These are phyloP conservation scores for Arthonia radiata DNA, from an alignment of 495 filamentous ascomycete genomes.

Conservation along the genomic window DNA sequence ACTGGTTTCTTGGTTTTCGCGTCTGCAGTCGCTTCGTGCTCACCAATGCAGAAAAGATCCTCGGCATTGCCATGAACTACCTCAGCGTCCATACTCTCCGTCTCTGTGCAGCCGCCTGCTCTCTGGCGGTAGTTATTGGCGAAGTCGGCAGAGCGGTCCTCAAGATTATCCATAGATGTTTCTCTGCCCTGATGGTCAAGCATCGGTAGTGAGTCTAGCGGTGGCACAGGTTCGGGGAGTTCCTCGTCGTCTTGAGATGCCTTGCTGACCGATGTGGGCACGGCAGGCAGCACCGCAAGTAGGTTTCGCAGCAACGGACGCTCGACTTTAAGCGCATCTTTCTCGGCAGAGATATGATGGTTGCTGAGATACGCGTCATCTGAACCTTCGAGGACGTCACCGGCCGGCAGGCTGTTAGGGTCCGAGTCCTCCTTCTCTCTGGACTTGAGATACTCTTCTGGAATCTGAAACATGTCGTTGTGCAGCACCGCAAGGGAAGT, in stretches of 20 bases:
- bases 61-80: background rate
- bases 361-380: conserved; percentile 14
- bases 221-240: background rate
- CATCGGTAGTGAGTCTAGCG: background rate
- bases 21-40: background rate
- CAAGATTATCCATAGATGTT: background rate
- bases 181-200: background rate
- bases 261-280: background rate
- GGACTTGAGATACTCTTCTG: too few species aligned
- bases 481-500: conserved; percentile 40
- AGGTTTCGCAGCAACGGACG: background rate
- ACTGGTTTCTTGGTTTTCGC: too few species aligned
- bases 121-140: background rate
- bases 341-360: background rate
- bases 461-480: conserved; percentile 39
- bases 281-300: background rate
- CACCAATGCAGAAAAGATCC: background rate
- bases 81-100: background rate
- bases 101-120: background rate
- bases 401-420: too few species aligned
- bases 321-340: background rate
- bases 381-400: too few species aligned
- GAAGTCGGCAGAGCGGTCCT: background rate
- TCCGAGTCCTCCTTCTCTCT: too few species aligned
- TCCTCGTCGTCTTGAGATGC: background rate